Conservation (phyloP, 768 basidiomycete species). For the Lyophyllum decastes region DNA sequence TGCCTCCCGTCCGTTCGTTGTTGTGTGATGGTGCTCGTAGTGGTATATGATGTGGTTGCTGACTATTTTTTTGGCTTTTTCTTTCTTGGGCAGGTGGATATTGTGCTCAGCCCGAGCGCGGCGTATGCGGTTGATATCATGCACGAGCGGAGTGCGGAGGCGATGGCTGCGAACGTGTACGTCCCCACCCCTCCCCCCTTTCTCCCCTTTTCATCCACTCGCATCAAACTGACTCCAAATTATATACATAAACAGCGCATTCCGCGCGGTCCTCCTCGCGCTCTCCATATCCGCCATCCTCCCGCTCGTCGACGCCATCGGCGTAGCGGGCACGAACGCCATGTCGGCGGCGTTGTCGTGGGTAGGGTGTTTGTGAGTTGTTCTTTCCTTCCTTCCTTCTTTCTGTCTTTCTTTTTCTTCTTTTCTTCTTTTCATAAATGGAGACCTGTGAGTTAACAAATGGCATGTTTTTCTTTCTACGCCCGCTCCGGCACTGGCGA, state of each 20-base stretch:
- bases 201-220: too few species aligned
- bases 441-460: too few species aligned
- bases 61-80: too few species aligned
- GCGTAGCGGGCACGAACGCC: constrained; percentile 50
- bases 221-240: neutral
- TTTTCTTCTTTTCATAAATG: too few species aligned
- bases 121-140: constrained; percentile 64
- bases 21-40: too few species aligned
- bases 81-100: constrained; percentile 60
- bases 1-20: too few species aligned
- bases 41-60: too few species aligned
- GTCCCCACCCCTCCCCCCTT: constrained; percentile 17
- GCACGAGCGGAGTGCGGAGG: constrained; percentile 62
- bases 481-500: too few species aligned
- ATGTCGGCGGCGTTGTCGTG: constrained; percentile 46
- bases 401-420: too few species aligned
- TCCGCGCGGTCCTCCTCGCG: constrained; percentile 46
- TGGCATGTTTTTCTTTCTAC: too few species aligned
- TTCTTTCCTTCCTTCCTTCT: neutral
- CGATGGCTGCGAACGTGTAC: constrained; percentile 56
- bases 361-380: constrained; percentile 54
- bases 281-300: constrained; percentile 46
- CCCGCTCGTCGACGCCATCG: constrained; percentile 54
- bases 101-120: constrained; percentile 54
- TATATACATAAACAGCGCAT: constrained; percentile 42